Percentiles rank a stretch among this genome's conserved stretches.
phyloP scores from a whole-genome alignment of 2,329 filamentous ascomycete genomes.

The Cyclaneusma minus region DNA sequence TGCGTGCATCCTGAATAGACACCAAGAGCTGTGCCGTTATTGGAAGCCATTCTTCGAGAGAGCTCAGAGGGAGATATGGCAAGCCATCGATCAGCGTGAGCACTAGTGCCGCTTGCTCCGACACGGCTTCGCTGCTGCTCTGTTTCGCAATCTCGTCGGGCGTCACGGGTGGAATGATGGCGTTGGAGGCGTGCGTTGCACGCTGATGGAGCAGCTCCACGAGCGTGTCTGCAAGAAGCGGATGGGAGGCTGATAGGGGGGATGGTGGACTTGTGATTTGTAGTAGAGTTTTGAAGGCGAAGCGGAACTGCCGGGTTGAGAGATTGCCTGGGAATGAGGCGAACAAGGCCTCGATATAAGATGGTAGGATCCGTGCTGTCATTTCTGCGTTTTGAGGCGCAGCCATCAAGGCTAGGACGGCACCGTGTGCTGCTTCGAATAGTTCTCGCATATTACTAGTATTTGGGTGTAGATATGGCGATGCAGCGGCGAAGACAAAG shows the following conservation, averaged over 20 bases:
- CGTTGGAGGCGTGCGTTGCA: slow-evolving; percentile 35
- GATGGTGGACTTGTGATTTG: slow-evolving; percentile 51
- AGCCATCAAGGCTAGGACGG: slow-evolving; percentile 53
- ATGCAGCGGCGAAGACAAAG: slow-evolving; percentile 42
- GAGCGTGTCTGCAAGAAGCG: slow-evolving; percentile 45
- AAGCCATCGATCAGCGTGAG: slow-evolving; percentile 51
- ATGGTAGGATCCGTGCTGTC: slow-evolving; percentile 45
- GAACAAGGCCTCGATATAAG: slow-evolving; percentile 54
- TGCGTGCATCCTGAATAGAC: slow-evolving; percentile 31
- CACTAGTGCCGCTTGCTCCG: slow-evolving; percentile 46
- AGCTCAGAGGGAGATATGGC: slow-evolving; percentile 38
- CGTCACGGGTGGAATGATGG: slow-evolving; percentile 22
- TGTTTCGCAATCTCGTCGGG: too few species aligned
- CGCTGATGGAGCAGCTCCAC: slow-evolving; percentile 49
- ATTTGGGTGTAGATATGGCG: slow-evolving; percentile 48
- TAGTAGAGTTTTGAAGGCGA: slow-evolving; percentile 54
- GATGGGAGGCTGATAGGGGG: slow-evolving; percentile 41
- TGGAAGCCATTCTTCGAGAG: slow-evolving; percentile 52
- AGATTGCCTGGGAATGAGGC: slow-evolving; percentile 49
- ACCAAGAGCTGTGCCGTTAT: slow-evolving; percentile 44
- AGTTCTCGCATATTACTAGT: slow-evolving; percentile 44
- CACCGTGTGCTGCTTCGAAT: slow-evolving; percentile 58
- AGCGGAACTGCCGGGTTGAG: slow-evolving; percentile 51
- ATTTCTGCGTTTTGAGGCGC: slow-evolving; percentile 46
- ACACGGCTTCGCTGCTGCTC: slow-evolving; percentile 14